Evolutionary conservation across 2,329 filamentous ascomycete species (phyloP), one percentile per base, ranked within the genome.

Genomic region (Alternaria viburni): DNA sequence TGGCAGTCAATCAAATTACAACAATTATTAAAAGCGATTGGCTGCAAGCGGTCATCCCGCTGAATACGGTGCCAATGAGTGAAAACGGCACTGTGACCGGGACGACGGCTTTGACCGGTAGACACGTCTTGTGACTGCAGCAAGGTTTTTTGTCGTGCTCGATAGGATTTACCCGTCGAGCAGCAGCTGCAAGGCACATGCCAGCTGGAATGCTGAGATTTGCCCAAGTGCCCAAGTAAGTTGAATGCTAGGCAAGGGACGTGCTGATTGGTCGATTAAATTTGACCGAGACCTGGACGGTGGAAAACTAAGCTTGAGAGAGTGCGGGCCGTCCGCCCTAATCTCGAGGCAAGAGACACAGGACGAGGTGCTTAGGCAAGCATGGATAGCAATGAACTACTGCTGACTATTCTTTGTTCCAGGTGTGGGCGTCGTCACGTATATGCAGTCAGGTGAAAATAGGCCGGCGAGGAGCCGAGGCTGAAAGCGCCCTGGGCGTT

Each of bases 1-100:
- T 77, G 76, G 74, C 71, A 76, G 66, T 71, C 75, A 78, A 77
- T 77, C 70, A 77, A 78, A 71, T 57, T 65, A 72, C 68, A 70
- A 73, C 69, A 59, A 64, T 57, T 66, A 66, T 63, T 11, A 26
- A 64, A 55, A 62, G 66, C 69, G 65, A 75, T 76, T 75, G 74
- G 75, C 65, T 62, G 69, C 66, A 56, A 56, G 55, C 61, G 54
- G 66, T 73, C 69, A 73, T 72, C 67, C 61, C 61, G 64, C 67
- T 69, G 57, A 57, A 62, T 51, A 67, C 61, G 63, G 50, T 65
- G 28, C 61, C 59, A 57, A 67, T 65, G 62, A 69, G 61, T 61
- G 64, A 70, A 62, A 45, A 66, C 61, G 66, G 65, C 59, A 65
- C 54, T 52, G 57, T 44, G 54, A 54, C 47, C 58, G 64, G 55